A percentile compares a stretch with the other conserved stretches of the same genome.
Conservation (phyloP, 495 filamentous ascomycete genomes). For the Antarctomyces pellizariae region DNA sequence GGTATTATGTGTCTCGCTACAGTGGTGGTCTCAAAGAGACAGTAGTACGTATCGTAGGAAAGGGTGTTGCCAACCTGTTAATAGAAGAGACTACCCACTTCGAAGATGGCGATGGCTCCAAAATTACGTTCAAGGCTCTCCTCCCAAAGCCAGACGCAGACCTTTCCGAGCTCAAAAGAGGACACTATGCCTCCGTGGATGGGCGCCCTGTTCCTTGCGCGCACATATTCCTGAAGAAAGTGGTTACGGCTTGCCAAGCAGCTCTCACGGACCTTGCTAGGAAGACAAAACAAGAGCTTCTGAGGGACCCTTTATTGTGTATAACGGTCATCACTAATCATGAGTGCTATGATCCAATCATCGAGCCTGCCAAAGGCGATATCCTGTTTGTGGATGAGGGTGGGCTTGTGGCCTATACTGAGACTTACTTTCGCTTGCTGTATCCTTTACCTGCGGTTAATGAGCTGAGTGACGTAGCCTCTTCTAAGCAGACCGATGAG, state of each 20-base stretch:
- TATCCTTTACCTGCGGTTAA: slow-evolving; percentile 24
- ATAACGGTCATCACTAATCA: slow-evolving; percentile 48
- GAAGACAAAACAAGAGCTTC: slow-evolving; percentile 10
- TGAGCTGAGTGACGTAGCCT: neutral
- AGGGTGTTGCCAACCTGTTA: slow-evolving; percentile 21
- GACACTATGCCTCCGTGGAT: slow-evolving; percentile 56
- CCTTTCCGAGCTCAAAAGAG: slow-evolving; percentile 27
- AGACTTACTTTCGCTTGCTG: slow-evolving; percentile 26
- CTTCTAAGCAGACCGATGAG: slow-evolving; percentile 2
- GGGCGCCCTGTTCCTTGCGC: slow-evolving; percentile 43
- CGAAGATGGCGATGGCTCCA: neutral
- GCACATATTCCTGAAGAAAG: slow-evolving; percentile 40
- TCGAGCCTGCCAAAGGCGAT: slow-evolving; percentile 82
- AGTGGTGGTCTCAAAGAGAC: slow-evolving; percentile 35
- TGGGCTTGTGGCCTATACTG: slow-evolving; percentile 17
- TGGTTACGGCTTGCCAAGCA: slow-evolving; percentile 34
- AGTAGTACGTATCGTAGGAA: slow-evolving; percentile 45
- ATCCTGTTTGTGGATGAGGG: slow-evolving; percentile 46
- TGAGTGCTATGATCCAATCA: slow-evolving; percentile 63
- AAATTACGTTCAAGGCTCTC: slow-evolving; percentile 28
- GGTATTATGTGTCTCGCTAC: slow-evolving; percentile 42
- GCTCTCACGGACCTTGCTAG: slow-evolving; percentile 17
- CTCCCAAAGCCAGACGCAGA: slow-evolving; percentile 30
- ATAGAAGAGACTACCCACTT: slow-evolving; percentile 6
- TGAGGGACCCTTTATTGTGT: slow-evolving; percentile 45